Evolutionary conservation across 2,329 filamentous ascomycete genomes (phyloP).

Genomic region (Fusarium irregulare): DNA sequence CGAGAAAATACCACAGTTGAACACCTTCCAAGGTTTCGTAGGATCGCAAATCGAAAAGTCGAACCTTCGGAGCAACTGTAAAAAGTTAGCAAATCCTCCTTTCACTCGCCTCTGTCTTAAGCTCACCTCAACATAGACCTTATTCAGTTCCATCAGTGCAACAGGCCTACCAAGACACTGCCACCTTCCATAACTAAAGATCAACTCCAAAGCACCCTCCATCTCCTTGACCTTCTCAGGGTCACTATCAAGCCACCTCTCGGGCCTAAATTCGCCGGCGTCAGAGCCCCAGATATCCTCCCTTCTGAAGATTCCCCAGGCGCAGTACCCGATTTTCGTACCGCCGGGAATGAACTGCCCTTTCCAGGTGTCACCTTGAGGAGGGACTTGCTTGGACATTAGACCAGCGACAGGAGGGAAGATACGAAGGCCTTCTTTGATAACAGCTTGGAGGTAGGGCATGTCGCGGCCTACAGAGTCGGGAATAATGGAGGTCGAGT

Average conservation of each 20-base stretch:
- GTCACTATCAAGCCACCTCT: constrained; percentile 53
- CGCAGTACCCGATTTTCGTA: constrained; percentile 50
- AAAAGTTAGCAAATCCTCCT: background rate
- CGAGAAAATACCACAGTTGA: constrained; percentile 47
- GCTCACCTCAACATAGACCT: constrained; percentile 55
- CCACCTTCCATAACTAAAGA: constrained; percentile 55
- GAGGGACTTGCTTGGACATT: constrained; percentile 52
- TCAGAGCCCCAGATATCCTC: constrained; percentile 52
- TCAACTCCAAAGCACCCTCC: constrained; percentile 53
- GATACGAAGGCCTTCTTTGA: constrained; percentile 60
- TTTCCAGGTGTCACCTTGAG: constrained; percentile 48
- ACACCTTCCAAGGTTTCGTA: constrained; percentile 48
- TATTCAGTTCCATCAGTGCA: constrained; percentile 55
- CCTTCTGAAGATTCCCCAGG: constrained; percentile 51
- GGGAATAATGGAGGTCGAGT: constrained; percentile 43
- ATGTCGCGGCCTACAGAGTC: constrained; percentile 52
- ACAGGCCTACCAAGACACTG: constrained; percentile 54
- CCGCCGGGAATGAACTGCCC: constrained; percentile 50
- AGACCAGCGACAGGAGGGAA: constrained; percentile 52
- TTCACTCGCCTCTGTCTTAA: too few species aligned
- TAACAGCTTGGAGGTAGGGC: constrained; percentile 61
- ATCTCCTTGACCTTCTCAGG: constrained; percentile 49
- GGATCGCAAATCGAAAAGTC: constrained; percentile 49
- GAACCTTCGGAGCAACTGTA: constrained; percentile 48
- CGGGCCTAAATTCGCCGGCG: constrained; percentile 50